These are phyloP conservation scores for Cercospora canescens DNA, from an alignment of 2,329 filamentous ascomycete species.

Conservation along the genomic window DNA sequence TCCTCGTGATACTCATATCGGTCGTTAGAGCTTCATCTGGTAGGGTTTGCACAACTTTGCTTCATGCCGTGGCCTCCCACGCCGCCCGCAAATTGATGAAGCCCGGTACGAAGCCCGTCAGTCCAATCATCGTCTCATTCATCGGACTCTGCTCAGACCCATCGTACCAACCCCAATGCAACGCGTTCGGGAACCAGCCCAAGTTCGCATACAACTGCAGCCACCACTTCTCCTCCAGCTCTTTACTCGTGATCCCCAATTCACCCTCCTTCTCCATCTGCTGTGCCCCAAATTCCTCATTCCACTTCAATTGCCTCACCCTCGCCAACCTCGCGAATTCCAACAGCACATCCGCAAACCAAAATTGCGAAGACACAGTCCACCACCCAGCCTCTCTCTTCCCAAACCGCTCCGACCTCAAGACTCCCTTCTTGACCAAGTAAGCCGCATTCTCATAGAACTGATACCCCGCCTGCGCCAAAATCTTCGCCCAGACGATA, in stretches of 20 bases:
- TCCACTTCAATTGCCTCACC: conserved; percentile 43
- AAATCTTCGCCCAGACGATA: conserved; percentile 68
- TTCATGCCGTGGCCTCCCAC: conserved; percentile 43
- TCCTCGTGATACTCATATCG: neutral
- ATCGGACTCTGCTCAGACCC: conserved; percentile 52
- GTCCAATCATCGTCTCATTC: conserved; percentile 58
- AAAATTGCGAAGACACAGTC: conserved; percentile 75
- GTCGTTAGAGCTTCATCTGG: neutral
- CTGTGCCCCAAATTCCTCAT: conserved; percentile 35
- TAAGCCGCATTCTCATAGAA: conserved; percentile 80
- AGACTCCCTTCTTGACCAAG: conserved; percentile 70
- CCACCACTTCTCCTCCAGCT: conserved; percentile 55
- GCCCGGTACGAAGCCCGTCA: conserved; percentile 56
- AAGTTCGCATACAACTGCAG: conserved; percentile 68
- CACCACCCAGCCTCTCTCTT: conserved; percentile 60
- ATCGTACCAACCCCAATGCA: conserved; percentile 78
- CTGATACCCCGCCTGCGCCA: conserved; percentile 70
- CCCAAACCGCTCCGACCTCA: conserved; percentile 44
- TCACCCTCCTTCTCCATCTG: conserved; percentile 43
- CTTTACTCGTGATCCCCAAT: conserved; percentile 29
- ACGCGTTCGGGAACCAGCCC: conserved; percentile 77
- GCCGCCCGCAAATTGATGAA: conserved; percentile 46
- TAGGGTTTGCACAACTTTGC: neutral
- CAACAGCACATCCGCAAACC: conserved; percentile 74
- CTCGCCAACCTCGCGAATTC: conserved; percentile 67